Evolutionary conservation across 768 basidiomycete genomes (phyloP), one percentile per base, ranked within the genome.

Genomic region (Cystoderma amianthinum): DNA sequence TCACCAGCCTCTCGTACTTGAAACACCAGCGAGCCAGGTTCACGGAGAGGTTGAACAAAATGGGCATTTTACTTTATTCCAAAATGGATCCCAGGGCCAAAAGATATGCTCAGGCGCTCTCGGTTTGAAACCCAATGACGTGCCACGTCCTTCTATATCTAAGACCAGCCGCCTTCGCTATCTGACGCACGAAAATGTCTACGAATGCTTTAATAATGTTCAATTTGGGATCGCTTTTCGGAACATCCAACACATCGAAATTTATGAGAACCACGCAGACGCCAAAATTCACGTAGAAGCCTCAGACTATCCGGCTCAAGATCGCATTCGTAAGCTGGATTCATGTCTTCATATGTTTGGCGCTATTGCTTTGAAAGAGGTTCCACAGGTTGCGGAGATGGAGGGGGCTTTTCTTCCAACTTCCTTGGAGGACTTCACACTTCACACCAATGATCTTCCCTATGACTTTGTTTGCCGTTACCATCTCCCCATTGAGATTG

Each of bases 281-380:
- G 63, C 54, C 7, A 44, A 55, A 33, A 50, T 64, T 24, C 40
- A 34, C 1, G 44, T 64, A 7, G 41, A 48, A 9, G 46, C 47
- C 4, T 55, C 59, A 1, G 28, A 37, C 16, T 50, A 53, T 38
- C 43, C 44, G 11, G 46, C 50, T 13, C 55, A 57, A 23, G 61
- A 64, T 40, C 54, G 54, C 32, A 59, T 61, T 39, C 53, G 63
- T 13, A 60, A 61, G 42, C 44, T 64, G 23, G 63, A 64, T 39
- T 56, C 63, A 10, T 63, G 61, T 32, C 46, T 63, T 15, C 63
- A 64, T 39, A 56, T 60, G 58, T 57, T 64, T 32, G 63, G 58
- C 13, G 56, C 59, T 1, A 33, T 60, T 15, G 48, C 55, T 7
- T 49, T 48, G 13, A 44, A 47, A 2, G 32, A 53, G 22, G 48